These are phyloP conservation scores for Botrytis byssoidea DNA, from an alignment of 2,329 filamentous ascomycete genomes.

Conservation along the genomic window DNA sequence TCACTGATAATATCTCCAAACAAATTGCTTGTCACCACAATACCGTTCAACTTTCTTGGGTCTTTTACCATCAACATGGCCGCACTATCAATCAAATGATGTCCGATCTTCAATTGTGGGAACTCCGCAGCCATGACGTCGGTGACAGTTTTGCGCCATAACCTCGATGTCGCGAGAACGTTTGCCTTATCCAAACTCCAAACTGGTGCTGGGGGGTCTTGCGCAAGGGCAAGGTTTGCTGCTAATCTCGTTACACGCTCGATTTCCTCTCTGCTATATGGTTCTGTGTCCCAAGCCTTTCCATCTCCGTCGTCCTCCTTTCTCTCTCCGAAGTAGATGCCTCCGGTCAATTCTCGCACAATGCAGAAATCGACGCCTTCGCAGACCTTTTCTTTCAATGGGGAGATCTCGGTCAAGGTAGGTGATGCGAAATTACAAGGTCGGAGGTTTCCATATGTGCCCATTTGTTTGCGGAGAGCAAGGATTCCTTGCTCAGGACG, in stretches of 20 bases:
- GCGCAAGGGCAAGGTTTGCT: conserved; percentile 74
- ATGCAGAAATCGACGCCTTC: conserved; percentile 88
- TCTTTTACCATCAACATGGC: conserved; percentile 98
- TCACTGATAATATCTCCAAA: conserved; percentile 97
- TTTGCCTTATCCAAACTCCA: conserved; percentile 96
- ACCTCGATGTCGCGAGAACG: conserved; percentile 81
- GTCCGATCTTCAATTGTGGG: conserved; percentile 76
- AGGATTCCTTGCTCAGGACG: conserved; percentile 93
- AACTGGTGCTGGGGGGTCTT: conserved; percentile 73
- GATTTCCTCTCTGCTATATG: conserved; percentile 81
- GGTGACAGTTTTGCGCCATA: conserved; percentile 85
- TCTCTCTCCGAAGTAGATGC: conserved; percentile 93
- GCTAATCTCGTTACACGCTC: conserved; percentile 84
- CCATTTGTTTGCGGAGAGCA: conserved; percentile 86
- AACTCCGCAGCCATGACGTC: conserved; percentile 88
- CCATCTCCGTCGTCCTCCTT: conserved; percentile 75
- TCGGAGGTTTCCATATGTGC: conserved; percentile 90
- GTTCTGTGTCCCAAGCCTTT: conserved; percentile 78
- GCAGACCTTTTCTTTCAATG: conserved; percentile 82
- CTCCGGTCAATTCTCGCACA: conserved; percentile 86
- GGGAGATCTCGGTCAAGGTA: conserved; percentile 77
- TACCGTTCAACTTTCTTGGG: conserved; percentile 80
- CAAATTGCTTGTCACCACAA: conserved; percentile 89
- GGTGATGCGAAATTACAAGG: conserved; percentile 95
- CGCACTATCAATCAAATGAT: conserved; percentile 94